A percentile compares a stretch with the other conserved stretches of the same genome.
Evolutionary conservation across 2,329 filamentous ascomycete species (phyloP).

Genomic region (Hypoxylon sp.): DNA sequence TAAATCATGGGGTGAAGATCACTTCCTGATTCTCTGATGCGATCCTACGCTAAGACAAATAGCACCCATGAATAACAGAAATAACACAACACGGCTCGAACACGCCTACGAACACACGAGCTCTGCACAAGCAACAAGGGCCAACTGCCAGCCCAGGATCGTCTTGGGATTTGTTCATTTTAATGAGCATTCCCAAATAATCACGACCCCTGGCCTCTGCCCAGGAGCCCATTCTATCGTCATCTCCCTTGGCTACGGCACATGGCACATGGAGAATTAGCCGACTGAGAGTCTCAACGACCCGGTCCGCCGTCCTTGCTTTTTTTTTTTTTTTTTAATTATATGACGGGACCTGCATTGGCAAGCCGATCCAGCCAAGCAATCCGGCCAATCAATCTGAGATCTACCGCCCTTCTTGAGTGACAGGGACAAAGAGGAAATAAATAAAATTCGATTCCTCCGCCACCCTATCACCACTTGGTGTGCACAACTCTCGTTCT

Average conservation of each 20-base stretch:
- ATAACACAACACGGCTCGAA: slow-evolving; percentile 6
- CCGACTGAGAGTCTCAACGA: slow-evolving; percentile 27
- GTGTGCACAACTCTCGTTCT: slow-evolving; percentile 3
- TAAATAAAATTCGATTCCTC: not conserved
- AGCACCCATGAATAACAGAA: slow-evolving; percentile 9
- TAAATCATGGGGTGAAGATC: slow-evolving; percentile 30
- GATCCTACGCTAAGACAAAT: slow-evolving; percentile 18
- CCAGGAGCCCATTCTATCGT: slow-evolving; percentile 4
- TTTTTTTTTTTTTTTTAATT: too few relatives aligned
- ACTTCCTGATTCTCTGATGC: slow-evolving; percentile 22
- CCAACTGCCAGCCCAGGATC: slow-evolving; percentile 27
- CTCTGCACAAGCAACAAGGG: slow-evolving; percentile 24
- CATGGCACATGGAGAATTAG: slow-evolving; percentile 21
- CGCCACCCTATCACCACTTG: not conserved
- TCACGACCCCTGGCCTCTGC: slow-evolving; percentile 8
- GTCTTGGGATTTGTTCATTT: slow-evolving; percentile 20
- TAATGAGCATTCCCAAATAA: slow-evolving; percentile 29
- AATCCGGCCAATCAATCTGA: slow-evolving; percentile 20
- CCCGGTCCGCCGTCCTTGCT: slow-evolving; percentile 17
- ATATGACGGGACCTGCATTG: slow-evolving; percentile 25
- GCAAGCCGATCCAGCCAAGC: slow-evolving; percentile 4
- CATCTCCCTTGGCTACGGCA: too few relatives aligned
- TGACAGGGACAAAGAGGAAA: slow-evolving; percentile 1
- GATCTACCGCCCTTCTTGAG: slow-evolving; percentile 17
- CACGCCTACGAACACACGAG: too few relatives aligned